phyloP scores from a whole-genome alignment of 2,329 filamentous ascomycete species.

The Paecilomyces dactylethromorphus region DNA sequence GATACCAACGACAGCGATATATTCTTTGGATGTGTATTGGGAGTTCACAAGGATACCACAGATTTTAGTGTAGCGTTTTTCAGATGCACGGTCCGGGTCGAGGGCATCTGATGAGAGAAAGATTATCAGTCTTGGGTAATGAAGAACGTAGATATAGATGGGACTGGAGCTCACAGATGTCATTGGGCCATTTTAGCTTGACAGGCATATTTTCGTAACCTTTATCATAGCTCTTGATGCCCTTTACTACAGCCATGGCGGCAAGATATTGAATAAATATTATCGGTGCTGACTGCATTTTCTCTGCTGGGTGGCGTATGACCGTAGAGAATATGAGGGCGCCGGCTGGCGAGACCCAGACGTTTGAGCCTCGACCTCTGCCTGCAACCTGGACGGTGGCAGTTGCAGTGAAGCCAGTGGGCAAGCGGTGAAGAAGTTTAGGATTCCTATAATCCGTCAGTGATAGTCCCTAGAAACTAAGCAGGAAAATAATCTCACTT shows the following conservation, averaged over 20 bases:
- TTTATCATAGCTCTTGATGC: conserved; percentile 69
- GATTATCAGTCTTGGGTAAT: conserved; percentile 2
- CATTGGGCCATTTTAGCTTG: conserved; percentile 95
- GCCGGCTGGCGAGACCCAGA: conserved; percentile 89
- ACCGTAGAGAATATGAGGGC: conserved; percentile 82
- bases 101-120: conserved; percentile 48
- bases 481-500: conserved; percentile 49
- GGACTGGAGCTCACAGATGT: conserved; percentile 61
- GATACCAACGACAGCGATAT: conserved; percentile 78
- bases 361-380: conserved; percentile 81
- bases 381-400: conserved; percentile 85
- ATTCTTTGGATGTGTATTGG: conserved; percentile 67
- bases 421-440: conserved; percentile 66
- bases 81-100: conserved; percentile 51
- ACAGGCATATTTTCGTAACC: conserved; percentile 72
- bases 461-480: conserved; percentile 2
- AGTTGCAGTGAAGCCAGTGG: conserved; percentile 78
- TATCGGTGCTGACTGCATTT: conserved; percentile 68
- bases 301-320: conserved; percentile 71
- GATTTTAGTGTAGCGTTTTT: conserved; percentile 69
- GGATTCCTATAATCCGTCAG: conserved; percentile 56
- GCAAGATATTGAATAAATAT: conserved; percentile 93
- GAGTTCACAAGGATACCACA: conserved; percentile 90
- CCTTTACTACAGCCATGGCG: conserved; percentile 78
- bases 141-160: neutral